Evolutionary conservation across 257 asterid species (phyloP), one percentile per base, ranked within the genome.

Genomic region (Dorcoceras hygrometricum): DNA sequence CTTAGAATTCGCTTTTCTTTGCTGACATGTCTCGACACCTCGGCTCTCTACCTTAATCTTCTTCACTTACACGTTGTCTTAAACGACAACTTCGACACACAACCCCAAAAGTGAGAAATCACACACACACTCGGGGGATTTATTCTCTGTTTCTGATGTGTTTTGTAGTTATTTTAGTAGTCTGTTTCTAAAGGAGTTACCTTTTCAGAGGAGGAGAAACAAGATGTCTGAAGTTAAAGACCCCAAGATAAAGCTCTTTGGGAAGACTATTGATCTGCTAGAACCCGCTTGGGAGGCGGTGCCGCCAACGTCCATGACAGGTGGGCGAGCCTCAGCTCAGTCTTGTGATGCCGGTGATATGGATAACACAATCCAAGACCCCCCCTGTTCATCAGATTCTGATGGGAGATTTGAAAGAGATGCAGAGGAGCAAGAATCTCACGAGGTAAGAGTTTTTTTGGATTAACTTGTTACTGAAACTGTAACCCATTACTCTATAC

Each of bases 161-260:
- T 27, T 59, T 59, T 43, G 63, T 22, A 16, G 14, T 28, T 23
- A 2, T 27, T 23, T 1, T 66, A 12, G 36, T 14, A 22, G 2
- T 67, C 54, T 19, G 27, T 54, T 25, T 62, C 18, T 14, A n/a
- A n/a, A n/a, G n/a, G 16, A 27, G 4, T 12, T 19, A 31, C 55
- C 19, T 32, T 12, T 3, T 43, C 51, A 8, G 8, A 32, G 39
- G 39, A 32, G 26, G 24, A 29, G 16, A 55, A 22, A 8, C 22
- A 51, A 61, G 50, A 82, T 82, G 87, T 77, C 79, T 46, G 85
- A 75, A 62, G 61, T 27, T 3, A 82, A 72, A 57, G 87, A 82
- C 69, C 83, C 85, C 8, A 81, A 72, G 55, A 79, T 82, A 59
- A 82, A 82, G 72, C 81, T 82, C 64, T 82, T 82, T 67, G 87